Conservation (phyloP, 1,284 basidiomycete genomes). For the Ganoderma sp. region DNA sequence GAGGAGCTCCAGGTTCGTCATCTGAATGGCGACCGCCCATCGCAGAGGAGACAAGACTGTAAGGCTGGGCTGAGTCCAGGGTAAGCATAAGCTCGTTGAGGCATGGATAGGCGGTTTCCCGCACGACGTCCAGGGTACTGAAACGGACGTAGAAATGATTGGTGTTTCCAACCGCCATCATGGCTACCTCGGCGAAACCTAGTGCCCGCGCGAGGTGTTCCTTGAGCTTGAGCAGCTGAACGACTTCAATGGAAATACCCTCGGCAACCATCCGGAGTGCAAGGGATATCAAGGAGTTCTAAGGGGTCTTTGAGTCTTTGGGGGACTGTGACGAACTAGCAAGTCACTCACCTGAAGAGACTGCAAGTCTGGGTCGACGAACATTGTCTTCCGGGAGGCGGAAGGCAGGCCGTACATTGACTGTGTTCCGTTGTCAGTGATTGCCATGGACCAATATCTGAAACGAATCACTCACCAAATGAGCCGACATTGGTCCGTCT, state of each 20-base stretch:
- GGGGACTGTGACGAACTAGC: neutral
- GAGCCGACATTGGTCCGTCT: slow-evolving; percentile 50
- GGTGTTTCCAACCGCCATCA: slow-evolving; percentile 52
- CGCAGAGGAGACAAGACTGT: slow-evolving; percentile 54
- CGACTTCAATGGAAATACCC: slow-evolving; percentile 58
- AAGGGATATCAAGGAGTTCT: slow-evolving; percentile 64
- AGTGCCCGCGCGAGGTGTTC: slow-evolving; percentile 58
- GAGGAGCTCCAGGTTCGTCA: slow-evolving; percentile 50
- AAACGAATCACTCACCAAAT: slow-evolving; percentile 45
- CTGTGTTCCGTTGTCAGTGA: slow-evolving; percentile 36
- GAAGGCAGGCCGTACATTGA: slow-evolving; percentile 55
- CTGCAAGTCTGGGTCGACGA: slow-evolving; percentile 52
- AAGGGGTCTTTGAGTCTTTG: slow-evolving; percentile 6
- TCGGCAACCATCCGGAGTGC: slow-evolving; percentile 69
- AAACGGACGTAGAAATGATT: slow-evolving; percentile 61
- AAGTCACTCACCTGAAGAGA: slow-evolving; percentile 51
- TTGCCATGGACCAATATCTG: neutral
- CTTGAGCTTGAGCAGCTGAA: slow-evolving; percentile 65
- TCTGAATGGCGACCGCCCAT: slow-evolving; percentile 51
- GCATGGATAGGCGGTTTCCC: slow-evolving; percentile 56
- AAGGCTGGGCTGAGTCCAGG: slow-evolving; percentile 60
- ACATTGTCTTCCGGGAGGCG: slow-evolving; percentile 22
- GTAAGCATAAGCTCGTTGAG: slow-evolving; percentile 60
- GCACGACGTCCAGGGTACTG: slow-evolving; percentile 50
- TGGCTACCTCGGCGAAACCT: slow-evolving; percentile 59